These are phyloP conservation scores for Heteromeles arbutifolia DNA, from an alignment of 306 rosid species.

Conservation along the genomic window DNA sequence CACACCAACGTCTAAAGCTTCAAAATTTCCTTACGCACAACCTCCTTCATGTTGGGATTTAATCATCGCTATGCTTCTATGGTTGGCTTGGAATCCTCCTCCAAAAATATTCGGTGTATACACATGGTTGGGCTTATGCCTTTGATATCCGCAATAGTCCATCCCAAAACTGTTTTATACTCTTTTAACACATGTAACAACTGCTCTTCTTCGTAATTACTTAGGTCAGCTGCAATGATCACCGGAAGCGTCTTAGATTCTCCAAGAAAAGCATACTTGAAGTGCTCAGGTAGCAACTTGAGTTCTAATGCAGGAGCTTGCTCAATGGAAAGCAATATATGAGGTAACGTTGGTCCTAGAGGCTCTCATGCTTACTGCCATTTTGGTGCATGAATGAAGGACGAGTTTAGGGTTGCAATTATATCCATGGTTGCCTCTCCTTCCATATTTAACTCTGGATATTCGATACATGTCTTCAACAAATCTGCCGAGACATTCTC, in stretches of 20 bases:
- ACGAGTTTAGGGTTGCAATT: background rate
- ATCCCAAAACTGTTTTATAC: background rate
- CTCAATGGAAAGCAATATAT: background rate
- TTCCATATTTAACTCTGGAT: background rate
- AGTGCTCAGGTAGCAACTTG: background rate
- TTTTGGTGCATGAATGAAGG: background rate
- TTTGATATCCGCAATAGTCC: background rate
- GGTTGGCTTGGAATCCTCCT: too few species aligned
- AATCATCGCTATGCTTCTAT: too few species aligned
- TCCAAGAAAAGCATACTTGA: background rate
- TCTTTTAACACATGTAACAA: background rate
- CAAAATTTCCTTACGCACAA: too few species aligned
- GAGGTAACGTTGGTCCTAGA: background rate
- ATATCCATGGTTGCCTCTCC: background rate
- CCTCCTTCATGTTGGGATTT: too few species aligned
- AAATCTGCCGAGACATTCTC: background rate
- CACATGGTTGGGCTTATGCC: too few species aligned
- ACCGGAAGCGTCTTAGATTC: background rate
- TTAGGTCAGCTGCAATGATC: background rate
- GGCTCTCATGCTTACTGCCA: background rate
- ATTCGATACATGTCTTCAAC: background rate
- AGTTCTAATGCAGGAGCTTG: background rate
- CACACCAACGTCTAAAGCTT: too few species aligned
- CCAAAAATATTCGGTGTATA: too few species aligned
- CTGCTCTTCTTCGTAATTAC: background rate